Evolutionary conservation across 139 green algal species (phyloP), one percentile per base, ranked within the genome.

Genomic region (Chlamydomonas applanata): DNA sequence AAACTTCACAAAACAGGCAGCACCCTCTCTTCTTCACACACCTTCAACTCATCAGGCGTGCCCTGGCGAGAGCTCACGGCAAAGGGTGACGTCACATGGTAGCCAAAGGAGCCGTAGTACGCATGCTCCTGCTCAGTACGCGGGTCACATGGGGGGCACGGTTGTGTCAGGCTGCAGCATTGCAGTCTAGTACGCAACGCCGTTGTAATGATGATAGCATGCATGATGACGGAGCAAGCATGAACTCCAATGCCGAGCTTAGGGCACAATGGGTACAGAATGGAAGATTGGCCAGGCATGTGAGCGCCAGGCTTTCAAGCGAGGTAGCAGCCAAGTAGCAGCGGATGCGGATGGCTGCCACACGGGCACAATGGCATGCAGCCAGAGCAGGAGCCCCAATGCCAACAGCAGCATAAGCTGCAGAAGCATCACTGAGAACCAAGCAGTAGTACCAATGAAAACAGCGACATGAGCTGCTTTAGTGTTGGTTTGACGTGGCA

Each of bases 31-130:
- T 40, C 19, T 5, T 5, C 24, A 40, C 71, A 34, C 56, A 79
- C 86, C 82, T 96, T 98, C 45, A 98, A 84, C 52, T 98, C 94
- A 73, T 98, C 94, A 0, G 95, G 95, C 0, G 83, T 98, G 60
- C 94, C 94, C 36, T 76, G 89, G 36, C 90, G 87, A 20, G 69
- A 88, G 77, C 73, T 85, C 30, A 93, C 83, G 24, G 93, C 94
- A 82, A 97, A 98, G 53, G 93, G 91, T 73, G 90, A 97, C 32
- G 94, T 98, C 24, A 98, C 94, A 81, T 97, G 91, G 83, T 97
- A 97, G n/a, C 93, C 94, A 80, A 97, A 98, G 35, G 77, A 94
- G 9, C 76, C 94, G 74, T 97, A 98, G 81, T 97, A 98, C 3
- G 92, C 83, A 81, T 98, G 94, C 84, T 98, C 94, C 77, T 91